A percentile compares a stretch with the other conserved stretches of the same genome.
Evolutionary conservation across 2,329 filamentous ascomycete genomes (phyloP).

Genomic region (Verticillium nonalfalfae): DNA sequence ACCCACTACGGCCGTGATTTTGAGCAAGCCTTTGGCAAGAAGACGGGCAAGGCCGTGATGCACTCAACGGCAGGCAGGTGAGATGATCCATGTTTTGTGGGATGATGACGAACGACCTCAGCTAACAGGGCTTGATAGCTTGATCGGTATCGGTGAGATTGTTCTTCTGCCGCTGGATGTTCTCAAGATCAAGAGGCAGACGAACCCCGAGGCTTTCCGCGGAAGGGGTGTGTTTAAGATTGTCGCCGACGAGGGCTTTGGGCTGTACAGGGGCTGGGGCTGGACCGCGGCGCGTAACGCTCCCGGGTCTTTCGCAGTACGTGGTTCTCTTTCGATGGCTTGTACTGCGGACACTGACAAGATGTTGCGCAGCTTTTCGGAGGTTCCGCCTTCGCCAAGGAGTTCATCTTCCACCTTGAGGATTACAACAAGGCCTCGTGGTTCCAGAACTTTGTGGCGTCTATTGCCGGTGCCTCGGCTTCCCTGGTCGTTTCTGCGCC

Average conservation of each 20-base stretch:
- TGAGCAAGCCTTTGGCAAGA: conserved; percentile 86
- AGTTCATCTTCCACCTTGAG: conserved; percentile 81
- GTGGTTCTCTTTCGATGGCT: conserved; percentile 24
- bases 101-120: not conserved
- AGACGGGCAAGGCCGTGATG: conserved; percentile 97
- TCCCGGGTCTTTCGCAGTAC: conserved; percentile 89
- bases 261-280: conserved; percentile 90
- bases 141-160: conserved; percentile 97
- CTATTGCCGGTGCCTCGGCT: conserved; percentile 88
- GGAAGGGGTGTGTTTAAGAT: conserved; percentile 88
- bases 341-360: conserved; percentile 1
- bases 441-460: conserved; percentile 96
- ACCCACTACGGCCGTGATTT: conserved; percentile 77
- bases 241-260: conserved; percentile 88
- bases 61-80: conserved; percentile 91
- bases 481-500: conserved; percentile 96
- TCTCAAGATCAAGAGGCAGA: conserved; percentile 99
- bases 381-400: conserved; percentile 94
- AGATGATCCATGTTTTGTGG: conserved; percentile 10
- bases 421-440: conserved; percentile 96
- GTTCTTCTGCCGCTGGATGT: conserved; percentile 92
- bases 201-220: conserved; percentile 96
- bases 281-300: conserved; percentile 98
- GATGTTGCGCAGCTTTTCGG: conserved; percentile 70
- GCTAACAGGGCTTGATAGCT: conserved; percentile 34